A percentile compares a stretch with the other conserved stretches of the same genome.
phyloP scores from a whole-genome alignment of 495 filamentous ascomycete species.

The Podospora didyma region DNA sequence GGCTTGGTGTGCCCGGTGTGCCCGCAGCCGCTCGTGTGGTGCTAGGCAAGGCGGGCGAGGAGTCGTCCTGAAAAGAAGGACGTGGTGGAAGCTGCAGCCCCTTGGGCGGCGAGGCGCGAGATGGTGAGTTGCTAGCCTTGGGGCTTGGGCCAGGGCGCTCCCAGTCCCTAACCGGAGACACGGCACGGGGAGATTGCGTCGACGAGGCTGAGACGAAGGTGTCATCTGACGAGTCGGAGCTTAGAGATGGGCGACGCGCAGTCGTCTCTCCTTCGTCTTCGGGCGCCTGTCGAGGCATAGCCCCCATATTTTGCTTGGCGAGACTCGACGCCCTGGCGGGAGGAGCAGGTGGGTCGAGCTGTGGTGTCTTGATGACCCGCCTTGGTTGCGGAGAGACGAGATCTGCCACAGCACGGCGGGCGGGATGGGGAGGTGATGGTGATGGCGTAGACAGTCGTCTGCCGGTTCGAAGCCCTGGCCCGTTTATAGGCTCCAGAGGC shows the following conservation, averaged over 20 bases:
- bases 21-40: slow-evolving; percentile 9
- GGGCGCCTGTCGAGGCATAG: neutral
- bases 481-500: neutral
- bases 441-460: slow-evolving; percentile 9
- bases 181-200: slow-evolving; percentile 25
- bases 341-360: slow-evolving; percentile 14
- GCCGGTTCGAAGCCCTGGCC: slow-evolving; percentile 1
- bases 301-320: neutral
- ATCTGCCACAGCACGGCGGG: slow-evolving; percentile 2
- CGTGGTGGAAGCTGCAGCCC: neutral
- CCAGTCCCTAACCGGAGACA: slow-evolving; percentile 19
- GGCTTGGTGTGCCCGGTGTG: slow-evolving; percentile 9
- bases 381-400: slow-evolving; percentile 18
- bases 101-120: neutral
- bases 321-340: slow-evolving; percentile 1
- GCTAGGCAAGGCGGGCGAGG: slow-evolving; percentile 9
- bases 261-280: neutral
- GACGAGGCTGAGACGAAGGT: slow-evolving; percentile 48
- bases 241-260: slow-evolving; percentile 12
- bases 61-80: neutral
- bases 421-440: neutral
- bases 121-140: neutral
- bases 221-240: slow-evolving; percentile 39
- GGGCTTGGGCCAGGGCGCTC: neutral
- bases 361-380: slow-evolving; percentile 16